Percentiles rank a stretch among this genome's conserved stretches.
Evolutionary conservation across 805 yeast species (phyloP).

Genomic region (Zygoascus tannicola): DNA sequence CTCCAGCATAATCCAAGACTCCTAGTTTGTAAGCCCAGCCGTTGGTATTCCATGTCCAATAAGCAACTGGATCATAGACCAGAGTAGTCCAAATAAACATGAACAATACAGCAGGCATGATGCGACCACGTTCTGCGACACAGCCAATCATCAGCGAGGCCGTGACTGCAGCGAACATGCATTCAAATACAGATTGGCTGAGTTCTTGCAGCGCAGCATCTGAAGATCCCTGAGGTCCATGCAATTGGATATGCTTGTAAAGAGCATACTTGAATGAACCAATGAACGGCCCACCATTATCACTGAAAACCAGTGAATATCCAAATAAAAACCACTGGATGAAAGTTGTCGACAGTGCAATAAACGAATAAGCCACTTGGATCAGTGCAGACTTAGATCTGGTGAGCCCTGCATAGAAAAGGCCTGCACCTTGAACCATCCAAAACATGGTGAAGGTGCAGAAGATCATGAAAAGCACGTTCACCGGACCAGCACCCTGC

Average conservation of each 20-base stretch:
- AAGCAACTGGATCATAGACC: conserved; percentile 64
- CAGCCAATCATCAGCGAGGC: conserved; percentile 64
- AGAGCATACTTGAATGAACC: conserved; percentile 49
- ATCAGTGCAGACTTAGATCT: conserved; percentile 60
- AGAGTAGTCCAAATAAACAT: conserved; percentile 59
- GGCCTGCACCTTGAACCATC: conserved; percentile 35
- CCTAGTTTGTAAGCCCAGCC: conserved; percentile 61
- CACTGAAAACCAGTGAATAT: conserved; percentile 47
- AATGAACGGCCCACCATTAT: conserved; percentile 34
- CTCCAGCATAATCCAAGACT: conserved; percentile 65
- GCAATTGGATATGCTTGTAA: conserved; percentile 37
- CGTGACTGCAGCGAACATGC: conserved; percentile 59
- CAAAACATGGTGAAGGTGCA: conserved; percentile 17
- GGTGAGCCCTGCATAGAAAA: conserved; percentile 57
- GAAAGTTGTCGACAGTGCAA: conserved; percentile 50
- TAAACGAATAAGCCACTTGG: conserved; percentile 52
- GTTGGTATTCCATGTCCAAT: conserved; percentile 63
- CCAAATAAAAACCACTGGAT: conserved; percentile 69
- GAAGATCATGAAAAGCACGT: conserved; percentile 15
- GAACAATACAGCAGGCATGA: conserved; percentile 62
- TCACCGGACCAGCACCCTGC: neutral
- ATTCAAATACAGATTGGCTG: conserved; percentile 49
- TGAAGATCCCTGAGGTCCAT: neutral
- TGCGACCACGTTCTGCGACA: conserved; percentile 62
- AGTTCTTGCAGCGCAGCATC: conserved; percentile 33